Evolutionary conservation across 768 basidiomycete species (phyloP), one percentile per base, ranked within the genome.

Genomic region (Gautieria morchelliformis): DNA sequence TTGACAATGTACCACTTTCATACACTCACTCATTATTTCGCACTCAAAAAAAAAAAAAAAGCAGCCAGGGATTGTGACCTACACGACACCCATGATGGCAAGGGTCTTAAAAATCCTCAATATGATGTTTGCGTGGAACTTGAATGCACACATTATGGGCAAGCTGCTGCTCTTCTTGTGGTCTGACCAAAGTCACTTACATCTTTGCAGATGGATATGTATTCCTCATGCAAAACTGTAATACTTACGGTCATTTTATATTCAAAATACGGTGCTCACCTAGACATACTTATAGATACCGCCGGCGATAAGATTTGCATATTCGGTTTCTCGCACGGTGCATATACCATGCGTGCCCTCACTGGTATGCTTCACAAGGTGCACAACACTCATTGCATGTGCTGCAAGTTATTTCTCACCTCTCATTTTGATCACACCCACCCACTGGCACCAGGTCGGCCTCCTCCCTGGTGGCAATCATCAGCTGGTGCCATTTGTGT

Each of bases 311-410:
- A 81, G 61, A 85, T 92, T 4, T 88, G 78, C 65, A 72, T 92
- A 4, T 89, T 91, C 63, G 89, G 87, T 0, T 89, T 89, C 67
- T 89, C 87, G 3, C 74, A 88, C 57, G 87, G 87, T n/a, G 85
- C 85, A 45, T 89, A 80, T 60, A 84, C 85, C 22, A 73, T 78
- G 58, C 78, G 87, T 49, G 85, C 84, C 2, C 71, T 86, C 17
- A 85, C 82, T 15, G 87, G 86, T 56, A 88, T 89, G 86, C 17
- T 61, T 14, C 54, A 62, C 41, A 61, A 55, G 33, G 53, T 62
- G 20, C 14, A 58, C n/a, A n/a, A n/a, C n/a, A 62, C 2, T 24
- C 17, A 11, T 17, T 5, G n/a, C n/a, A n/a, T n/a, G 14, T 37
- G 19, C 40, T 20, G 20, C 5, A 17, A 33, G 10, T 52, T 5